Evolutionary conservation across 73 alveolate genomes (phyloP), one percentile per base, ranked within the genome.

Genomic region (Paramecium pentaurelia): DNA sequence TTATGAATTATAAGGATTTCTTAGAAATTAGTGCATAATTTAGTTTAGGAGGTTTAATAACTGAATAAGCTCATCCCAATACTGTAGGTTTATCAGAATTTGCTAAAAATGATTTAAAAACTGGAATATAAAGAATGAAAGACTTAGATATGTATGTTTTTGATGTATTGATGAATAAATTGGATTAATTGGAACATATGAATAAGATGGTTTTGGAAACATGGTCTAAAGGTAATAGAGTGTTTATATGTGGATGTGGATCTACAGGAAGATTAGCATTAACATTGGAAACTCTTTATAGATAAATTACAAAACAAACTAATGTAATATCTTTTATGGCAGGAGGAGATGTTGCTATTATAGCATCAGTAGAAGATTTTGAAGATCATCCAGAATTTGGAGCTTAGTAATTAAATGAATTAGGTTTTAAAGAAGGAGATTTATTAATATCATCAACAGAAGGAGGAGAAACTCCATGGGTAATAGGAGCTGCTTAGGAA

Each of bases 341-440:
- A 42, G 94, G 94, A 28, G 94, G 94, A 25, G 94, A 89, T 47
- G 86, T 89, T 16, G 94, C 94, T 42, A 71, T 89, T 36, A 89
- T 89, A 8, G 88, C 86, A 44, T 60, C 89, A 32, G 94, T 89
- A 37, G 94, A 89, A 42, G 94, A 89, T 89, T 89, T 89, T 32
- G 94, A 89, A 71, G 94, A 89, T 32, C 90, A 89, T 42, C 94
- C 94, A n/a, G 94, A 89, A 71, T 89, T 71, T 89, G 94, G 92
- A 16, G 94, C 88, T 25, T 54, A 89, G 51, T 47, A 89, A 71
- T 71, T 89, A 60, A 71, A 89, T 58, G 94, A 89, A 27, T 68
- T 89, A 6, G 77, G 88, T 4, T 89, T 89, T 44, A 68, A 68
- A 32, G 70, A 77, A 6, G 88, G 88, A 27, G 94, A 89, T 42